These are phyloP conservation scores for Colletotrichum sp. DNA, from an alignment of 2,329 filamentous ascomycete species.

Conservation along the genomic window DNA sequence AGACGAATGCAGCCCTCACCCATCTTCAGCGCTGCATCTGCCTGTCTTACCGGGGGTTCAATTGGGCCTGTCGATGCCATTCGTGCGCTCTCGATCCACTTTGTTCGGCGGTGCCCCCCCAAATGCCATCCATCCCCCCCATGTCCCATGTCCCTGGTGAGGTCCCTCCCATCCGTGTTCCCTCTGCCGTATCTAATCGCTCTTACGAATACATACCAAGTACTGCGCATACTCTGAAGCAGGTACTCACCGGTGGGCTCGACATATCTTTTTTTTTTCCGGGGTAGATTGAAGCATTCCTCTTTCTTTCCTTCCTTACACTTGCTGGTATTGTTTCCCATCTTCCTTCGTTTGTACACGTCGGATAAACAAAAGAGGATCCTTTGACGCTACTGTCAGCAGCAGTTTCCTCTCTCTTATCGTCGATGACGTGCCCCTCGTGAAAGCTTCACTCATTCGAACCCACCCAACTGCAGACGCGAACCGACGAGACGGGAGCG, in stretches of 20 bases:
- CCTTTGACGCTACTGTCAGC: neutral
- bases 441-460: neutral
- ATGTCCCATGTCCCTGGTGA: neutral
- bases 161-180: too few relatives aligned
- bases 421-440: constrained; percentile 10
- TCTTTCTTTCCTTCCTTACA: neutral
- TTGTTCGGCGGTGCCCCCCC: neutral
- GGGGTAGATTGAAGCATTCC: neutral
- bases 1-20: neutral
- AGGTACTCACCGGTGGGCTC: neutral
- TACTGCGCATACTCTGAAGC: neutral
- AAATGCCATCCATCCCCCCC: neutral
- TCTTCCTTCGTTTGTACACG: neutral
- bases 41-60: neutral
- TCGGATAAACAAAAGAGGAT: neutral
- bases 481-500: neutral
- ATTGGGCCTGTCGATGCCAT: neutral
- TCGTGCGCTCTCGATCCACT: neutral
- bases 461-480: neutral
- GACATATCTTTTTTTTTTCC: neutral
- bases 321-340: neutral
- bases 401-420: neutral
- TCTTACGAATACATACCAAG: neutral
- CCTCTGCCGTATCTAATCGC: constrained; percentile 2
- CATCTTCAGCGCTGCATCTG: neutral